Conservation (phyloP, 441 rosid genomes). For the Theobroma grandiflorum region DNA sequence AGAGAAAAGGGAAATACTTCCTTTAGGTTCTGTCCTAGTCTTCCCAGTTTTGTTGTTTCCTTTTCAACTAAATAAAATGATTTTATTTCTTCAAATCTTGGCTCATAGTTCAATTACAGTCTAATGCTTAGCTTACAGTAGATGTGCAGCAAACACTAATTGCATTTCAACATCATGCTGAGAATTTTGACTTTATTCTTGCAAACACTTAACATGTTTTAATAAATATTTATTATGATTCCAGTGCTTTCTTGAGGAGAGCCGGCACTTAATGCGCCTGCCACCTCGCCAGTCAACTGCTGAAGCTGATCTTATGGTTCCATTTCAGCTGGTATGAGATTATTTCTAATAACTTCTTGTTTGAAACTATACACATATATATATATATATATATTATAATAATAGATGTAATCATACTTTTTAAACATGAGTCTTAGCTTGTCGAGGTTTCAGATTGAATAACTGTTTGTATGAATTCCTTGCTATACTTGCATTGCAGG, state of each 20-base stretch:
- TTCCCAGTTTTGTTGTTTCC: background rate
- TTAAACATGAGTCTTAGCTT: conserved; percentile 25
- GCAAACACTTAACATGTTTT: conserved; percentile 14
- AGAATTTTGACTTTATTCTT: background rate
- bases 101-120: no score
- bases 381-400: background rate
- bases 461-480: conserved; percentile 18
- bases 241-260: conserved; percentile 98
- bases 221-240: conserved; percentile 29
- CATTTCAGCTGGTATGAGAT: conserved; percentile 87
- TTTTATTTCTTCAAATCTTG: background rate
- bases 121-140: no score
- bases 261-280: conserved; percentile 93
- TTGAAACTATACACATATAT: background rate
- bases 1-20: background rate
- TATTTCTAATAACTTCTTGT: conserved; percentile 1
- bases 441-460: conserved; percentile 14
- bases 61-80: background rate
- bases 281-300: conserved; percentile 98
- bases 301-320: conserved; percentile 97
- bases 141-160: background rate
- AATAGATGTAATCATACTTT: conserved; percentile 6
- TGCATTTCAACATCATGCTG: background rate
- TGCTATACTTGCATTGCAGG: conserved; percentile 61
- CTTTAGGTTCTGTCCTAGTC: background rate